Conservation (phyloP, 495 filamentous ascomycete genomes). For the Penicillium paxilli region DNA sequence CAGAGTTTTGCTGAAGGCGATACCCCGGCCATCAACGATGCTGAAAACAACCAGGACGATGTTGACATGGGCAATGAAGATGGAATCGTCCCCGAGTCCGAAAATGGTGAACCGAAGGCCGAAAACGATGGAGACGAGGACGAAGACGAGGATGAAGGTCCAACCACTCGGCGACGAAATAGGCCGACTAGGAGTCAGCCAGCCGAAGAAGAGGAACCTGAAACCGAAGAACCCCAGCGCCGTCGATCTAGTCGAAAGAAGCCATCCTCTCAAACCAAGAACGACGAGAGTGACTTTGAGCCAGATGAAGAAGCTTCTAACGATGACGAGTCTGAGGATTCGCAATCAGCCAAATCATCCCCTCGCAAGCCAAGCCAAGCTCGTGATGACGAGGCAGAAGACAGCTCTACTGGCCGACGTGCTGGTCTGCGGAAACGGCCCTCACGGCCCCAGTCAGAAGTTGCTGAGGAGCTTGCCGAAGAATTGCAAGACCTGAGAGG, state of each 20-base stretch:
- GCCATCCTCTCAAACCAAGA: conserved; percentile 51
- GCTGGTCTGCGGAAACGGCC: conserved; percentile 50
- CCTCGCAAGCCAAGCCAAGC: background rate
- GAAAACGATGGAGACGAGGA: conserved; percentile 40
- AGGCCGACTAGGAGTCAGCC: conserved; percentile 36
- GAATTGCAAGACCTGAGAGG: conserved; percentile 69
- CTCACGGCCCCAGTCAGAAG: conserved; percentile 53
- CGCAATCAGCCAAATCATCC: conserved; percentile 46
- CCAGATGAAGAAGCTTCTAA: conserved; percentile 62
- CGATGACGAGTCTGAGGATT: conserved; percentile 66
- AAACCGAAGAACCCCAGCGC: conserved; percentile 40
- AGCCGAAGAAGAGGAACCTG: conserved; percentile 26
- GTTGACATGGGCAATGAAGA: conserved; percentile 44
- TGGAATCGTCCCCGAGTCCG: conserved; percentile 53
- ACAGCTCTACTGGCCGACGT: conserved; percentile 50
- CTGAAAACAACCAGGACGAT: conserved; percentile 25
- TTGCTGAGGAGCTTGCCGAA: conserved; percentile 76
- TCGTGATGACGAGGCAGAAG: conserved; percentile 42
- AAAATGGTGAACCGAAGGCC: conserved; percentile 40
- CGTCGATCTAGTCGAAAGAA: conserved; percentile 51
- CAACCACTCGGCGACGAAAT: conserved; percentile 54
- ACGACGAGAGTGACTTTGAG: conserved; percentile 88
- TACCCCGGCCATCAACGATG: conserved; percentile 21
- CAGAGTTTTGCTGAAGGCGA: conserved; percentile 37
- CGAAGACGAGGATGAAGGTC: conserved; percentile 68